These are phyloP conservation scores for Cercospora zeina DNA, from an alignment of 2,329 filamentous ascomycete species.

Conservation along the genomic window DNA sequence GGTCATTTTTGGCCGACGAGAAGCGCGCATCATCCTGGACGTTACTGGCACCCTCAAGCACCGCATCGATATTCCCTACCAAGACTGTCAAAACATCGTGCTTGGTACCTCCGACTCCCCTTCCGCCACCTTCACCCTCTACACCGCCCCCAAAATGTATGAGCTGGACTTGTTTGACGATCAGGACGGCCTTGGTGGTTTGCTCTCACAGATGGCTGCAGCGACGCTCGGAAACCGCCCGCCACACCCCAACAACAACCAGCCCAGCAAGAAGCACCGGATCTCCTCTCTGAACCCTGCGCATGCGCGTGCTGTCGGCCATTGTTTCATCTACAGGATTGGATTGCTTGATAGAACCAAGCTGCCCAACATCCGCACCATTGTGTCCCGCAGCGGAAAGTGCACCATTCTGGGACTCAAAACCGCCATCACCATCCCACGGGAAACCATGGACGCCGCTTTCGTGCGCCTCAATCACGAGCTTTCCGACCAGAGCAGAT, in stretches of 20 bases:
- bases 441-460: conserved; percentile 18
- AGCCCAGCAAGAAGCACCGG: conserved; percentile 34
- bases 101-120: conserved; percentile 36
- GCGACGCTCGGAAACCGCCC: not conserved
- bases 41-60: conserved; percentile 27
- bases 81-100: conserved; percentile 45
- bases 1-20: conserved; percentile 39
- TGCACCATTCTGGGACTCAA: conserved; percentile 37
- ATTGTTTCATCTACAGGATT: conserved; percentile 55
- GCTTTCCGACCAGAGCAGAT: conserved; percentile 35
- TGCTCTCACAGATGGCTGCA: conserved; percentile 4
- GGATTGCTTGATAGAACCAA: conserved; percentile 30
- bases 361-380: conserved; percentile 28
- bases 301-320: conserved; percentile 46
- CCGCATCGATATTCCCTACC: conserved; percentile 48
- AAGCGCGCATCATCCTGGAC: conserved; percentile 34
- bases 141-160: conserved; percentile 45
- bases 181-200: not conserved
- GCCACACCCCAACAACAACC: not conserved
- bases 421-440: conserved; percentile 25
- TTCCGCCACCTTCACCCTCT: conserved; percentile 44
- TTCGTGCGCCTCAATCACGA: conserved; percentile 40
- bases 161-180: conserved; percentile 22
- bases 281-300: conserved; percentile 42
- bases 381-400: conserved; percentile 34